These are phyloP conservation scores for Talaromyces sp. DNA, from an alignment of 2,329 filamentous ascomycete genomes.

Conservation along the genomic window DNA sequence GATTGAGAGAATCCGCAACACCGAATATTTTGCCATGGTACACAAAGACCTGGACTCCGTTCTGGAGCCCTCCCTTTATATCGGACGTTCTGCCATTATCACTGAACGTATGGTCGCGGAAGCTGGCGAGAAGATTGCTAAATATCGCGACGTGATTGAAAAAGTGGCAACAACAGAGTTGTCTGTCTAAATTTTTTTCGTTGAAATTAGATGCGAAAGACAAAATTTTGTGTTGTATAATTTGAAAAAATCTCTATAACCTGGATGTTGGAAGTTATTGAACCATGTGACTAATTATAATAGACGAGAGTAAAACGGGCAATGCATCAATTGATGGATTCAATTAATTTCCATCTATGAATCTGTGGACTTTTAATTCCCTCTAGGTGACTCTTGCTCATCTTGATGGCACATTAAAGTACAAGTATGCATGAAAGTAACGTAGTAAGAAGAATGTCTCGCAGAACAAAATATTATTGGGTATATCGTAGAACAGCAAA, in stretches of 20 bases:
- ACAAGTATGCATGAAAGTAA: too few relatives aligned
- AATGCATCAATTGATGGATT: too few relatives aligned
- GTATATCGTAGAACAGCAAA: not conserved
- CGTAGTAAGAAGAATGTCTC: too few relatives aligned
- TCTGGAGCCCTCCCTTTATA: not conserved
- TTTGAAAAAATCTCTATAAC: not conserved
- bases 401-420: too few relatives aligned
- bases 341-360: too few relatives aligned
- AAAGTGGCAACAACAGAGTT: not conserved
- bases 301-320: too few relatives aligned
- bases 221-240: not conserved
- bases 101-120: not conserved
- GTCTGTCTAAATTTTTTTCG: not conserved
- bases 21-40: conserved; percentile 58
- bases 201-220: not conserved
- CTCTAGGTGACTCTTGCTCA: too few relatives aligned
- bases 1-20: conserved; percentile 67
- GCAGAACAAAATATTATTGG: not conserved
- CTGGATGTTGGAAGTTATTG: not conserved
- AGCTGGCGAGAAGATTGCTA: not conserved
- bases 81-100: not conserved
- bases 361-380: too few relatives aligned
- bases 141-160: not conserved
- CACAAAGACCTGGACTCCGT: conserved; percentile 1
- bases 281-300: not conserved